phyloP scores from a whole-genome alignment of 345 rosid species.

The Dipteronia dyeriana region DNA sequence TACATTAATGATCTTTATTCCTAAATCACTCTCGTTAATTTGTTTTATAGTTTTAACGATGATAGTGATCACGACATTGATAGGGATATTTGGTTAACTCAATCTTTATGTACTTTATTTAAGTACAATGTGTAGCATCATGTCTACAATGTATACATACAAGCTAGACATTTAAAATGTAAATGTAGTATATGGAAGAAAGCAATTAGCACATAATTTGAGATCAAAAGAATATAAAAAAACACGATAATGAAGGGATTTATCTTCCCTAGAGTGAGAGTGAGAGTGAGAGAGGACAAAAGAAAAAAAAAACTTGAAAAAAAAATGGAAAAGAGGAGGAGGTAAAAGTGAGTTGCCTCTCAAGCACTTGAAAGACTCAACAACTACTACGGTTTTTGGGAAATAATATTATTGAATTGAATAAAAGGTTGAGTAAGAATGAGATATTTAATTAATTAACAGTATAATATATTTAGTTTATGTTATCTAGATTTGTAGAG shows the following conservation, averaged over 20 bases:
- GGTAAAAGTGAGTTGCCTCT: neutral
- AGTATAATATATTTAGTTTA: neutral
- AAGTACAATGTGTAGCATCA: neutral
- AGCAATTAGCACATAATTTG: neutral
- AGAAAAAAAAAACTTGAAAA: neutral
- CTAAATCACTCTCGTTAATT: neutral
- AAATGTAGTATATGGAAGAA: neutral
- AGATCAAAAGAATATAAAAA: neutral
- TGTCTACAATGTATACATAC: neutral
- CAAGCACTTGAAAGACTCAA: constrained; percentile 1
- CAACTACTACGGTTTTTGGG: neutral
- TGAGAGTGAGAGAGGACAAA: neutral
- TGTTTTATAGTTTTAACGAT: too few relatives aligned
- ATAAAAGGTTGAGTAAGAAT: neutral
- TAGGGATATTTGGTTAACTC: too few relatives aligned
- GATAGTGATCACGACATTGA: too few relatives aligned
- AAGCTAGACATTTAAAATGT: neutral
- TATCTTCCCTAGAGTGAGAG: constrained; percentile 7
- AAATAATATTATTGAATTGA: neutral
- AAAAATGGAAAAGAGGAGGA: neutral
- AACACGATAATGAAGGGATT: neutral
- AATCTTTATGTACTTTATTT: too few relatives aligned
- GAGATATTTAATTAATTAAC: neutral
- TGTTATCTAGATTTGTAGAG: neutral
- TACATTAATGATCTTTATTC: neutral